These are phyloP conservation scores for Xylaria longipes DNA, from an alignment of 495 filamentous ascomycete genomes.

Conservation along the genomic window DNA sequence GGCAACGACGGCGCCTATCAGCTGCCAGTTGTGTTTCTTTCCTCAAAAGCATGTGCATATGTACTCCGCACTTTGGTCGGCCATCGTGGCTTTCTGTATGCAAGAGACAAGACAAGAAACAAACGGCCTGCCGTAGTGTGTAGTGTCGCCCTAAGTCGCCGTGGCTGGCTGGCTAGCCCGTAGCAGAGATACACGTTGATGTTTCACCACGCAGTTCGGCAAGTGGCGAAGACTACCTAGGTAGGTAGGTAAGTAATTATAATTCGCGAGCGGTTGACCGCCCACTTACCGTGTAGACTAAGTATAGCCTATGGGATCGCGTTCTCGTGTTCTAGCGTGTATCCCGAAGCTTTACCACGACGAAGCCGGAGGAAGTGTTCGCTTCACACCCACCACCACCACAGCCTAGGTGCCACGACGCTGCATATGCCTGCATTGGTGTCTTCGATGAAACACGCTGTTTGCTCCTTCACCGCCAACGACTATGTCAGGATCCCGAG, in stretches of 20 bases:
- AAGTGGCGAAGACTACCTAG: not conserved
- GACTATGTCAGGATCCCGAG: not conserved
- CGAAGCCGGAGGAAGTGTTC: not conserved
- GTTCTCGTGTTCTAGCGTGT: not conserved
- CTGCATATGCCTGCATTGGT: not conserved
- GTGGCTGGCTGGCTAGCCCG: not conserved
- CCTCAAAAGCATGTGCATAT: not conserved
- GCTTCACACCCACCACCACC: not conserved
- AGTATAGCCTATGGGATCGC: not conserved
- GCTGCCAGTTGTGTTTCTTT: no score
- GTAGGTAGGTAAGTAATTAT: no score
- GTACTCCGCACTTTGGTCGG: not conserved
- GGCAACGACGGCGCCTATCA: not conserved
- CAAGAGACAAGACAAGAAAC: conserved; percentile 13
- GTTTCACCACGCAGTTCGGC: not conserved
- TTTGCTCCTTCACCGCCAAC: not conserved
- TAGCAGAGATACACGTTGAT: not conserved
- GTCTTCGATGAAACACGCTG: conserved; percentile 6
- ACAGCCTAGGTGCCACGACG: conserved; percentile 6
- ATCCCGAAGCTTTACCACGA: not conserved
- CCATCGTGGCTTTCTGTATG: conserved; percentile 11
- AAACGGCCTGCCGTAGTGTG: no score
- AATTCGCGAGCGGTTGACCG: not conserved
- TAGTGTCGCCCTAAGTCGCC: not conserved
- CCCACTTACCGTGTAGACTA: not conserved